Base-by-base conservation (phyloP, 1,284 basidiomycete species). In the Puccinia novopanici region DNA sequence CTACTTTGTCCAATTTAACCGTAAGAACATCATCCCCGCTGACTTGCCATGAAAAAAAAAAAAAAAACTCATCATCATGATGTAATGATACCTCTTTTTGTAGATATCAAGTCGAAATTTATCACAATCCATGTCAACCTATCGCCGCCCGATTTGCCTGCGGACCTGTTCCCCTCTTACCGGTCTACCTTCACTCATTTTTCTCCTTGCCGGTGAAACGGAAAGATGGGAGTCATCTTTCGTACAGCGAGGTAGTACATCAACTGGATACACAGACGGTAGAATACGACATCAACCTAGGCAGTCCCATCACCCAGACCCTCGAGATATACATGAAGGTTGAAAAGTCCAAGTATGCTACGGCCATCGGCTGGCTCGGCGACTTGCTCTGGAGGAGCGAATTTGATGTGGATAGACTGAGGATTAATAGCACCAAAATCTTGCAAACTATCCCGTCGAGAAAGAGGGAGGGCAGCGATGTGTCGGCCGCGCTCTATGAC, bases 361-460 rank as follows among this genome's bases (percentile, higher is more conserved):
- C 89, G 34, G 93, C 93, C 0, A 88, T 99, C 59, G 88, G 90
- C 0, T 98, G 96, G 95, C 86, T 99, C 48, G 90, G 90, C 76
- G 95, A 99, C 86, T 87, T 99, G 24, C 86, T 99, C n/a, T 93
- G 92, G 84, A 90, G 91, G 65, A 89, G 90, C 70, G 88, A 91
- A 81, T 98, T 98, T 84, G 90, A 92, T 83, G 90, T 91, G 83
- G 94, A 98, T 68, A 89, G 95, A 91, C 87, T 99, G 50, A 90
- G 92, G 84, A 91, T 99, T 59, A 91, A n/a, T n/a, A n/a, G n/a
- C n/a, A n/a, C n/a, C n/a, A n/a, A n/a, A n/a, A n/a, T n/a, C n/a
- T n/a, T n/a, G 91, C 96, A 98, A 86, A 91, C 91, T 37, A 88
- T 99, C n/a, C 97, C 97, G 0, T 91, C 95, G 84, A 89, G 93